phyloP scores from a whole-genome alignment of 371 early-diverging fungal species.

The Furculomyces boomerangus region DNA sequence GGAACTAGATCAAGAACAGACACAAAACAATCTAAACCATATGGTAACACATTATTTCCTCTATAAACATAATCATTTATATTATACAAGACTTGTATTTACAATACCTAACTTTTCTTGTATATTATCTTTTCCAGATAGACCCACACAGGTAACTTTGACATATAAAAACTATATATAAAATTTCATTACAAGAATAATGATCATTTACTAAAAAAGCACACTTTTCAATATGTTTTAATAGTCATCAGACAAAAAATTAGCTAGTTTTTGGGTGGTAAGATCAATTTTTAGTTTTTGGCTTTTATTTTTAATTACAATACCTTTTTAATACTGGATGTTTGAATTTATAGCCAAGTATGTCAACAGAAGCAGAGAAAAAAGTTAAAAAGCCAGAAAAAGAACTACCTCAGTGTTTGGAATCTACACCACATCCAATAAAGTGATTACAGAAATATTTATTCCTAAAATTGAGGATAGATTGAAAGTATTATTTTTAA shows the following conservation, averaged over 20 bases:
- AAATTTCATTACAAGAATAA: too few species aligned
- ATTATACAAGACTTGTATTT: too few species aligned
- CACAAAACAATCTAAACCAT: background rate
- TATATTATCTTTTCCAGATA: too few species aligned
- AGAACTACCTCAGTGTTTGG: background rate
- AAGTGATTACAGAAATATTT: background rate
- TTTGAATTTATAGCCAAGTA: constrained; percentile 3
- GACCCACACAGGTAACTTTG: too few species aligned
- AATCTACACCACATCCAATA: background rate
- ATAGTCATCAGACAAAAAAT: too few species aligned
- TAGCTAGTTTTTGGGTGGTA: background rate
- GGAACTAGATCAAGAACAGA: background rate
- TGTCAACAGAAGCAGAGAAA: background rate
- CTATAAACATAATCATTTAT: background rate
- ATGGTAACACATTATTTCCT: background rate
- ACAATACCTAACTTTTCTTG: too few species aligned
- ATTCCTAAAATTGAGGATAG: background rate
- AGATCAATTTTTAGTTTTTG: background rate
- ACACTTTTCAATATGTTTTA: too few species aligned
- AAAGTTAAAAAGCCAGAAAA: background rate
- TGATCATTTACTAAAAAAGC: too few species aligned
- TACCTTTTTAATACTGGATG: background rate
- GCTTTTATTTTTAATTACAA: background rate
- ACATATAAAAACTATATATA: too few species aligned
- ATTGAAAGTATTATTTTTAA: background rate